Percentiles rank a stretch among this genome's conserved stretches.
Conservation (phyloP, 176 grass and related monocot species). For the Echinochloa phyllopogon region DNA sequence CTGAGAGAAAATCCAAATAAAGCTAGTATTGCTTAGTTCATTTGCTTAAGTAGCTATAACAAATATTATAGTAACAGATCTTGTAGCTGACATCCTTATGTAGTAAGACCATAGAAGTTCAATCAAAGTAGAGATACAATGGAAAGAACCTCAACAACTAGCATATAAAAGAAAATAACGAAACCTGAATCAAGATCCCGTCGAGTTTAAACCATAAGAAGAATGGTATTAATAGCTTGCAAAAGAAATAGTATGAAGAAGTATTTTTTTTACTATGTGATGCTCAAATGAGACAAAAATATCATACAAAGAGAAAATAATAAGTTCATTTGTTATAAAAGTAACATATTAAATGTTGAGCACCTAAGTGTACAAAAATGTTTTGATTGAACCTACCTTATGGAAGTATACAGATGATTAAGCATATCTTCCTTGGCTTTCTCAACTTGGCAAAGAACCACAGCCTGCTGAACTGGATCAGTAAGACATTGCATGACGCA, state of each 20-base stretch:
- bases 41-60: not conserved
- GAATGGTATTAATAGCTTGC: constrained; percentile 13
- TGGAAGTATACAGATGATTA: constrained; percentile 82
- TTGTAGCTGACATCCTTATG: not conserved
- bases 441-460: constrained; percentile 91
- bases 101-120: not conserved
- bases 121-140: constrained; percentile 4
- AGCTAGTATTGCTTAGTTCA: not conserved
- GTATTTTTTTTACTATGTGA: not conserved
- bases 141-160: not conserved
- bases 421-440: constrained; percentile 93
- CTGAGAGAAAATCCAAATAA: not conserved
- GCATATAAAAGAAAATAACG: not conserved
- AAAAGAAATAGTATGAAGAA: constrained; percentile 7
- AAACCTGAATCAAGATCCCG: not conserved
- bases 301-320: constrained; percentile 1
- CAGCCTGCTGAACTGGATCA: constrained; percentile 60
- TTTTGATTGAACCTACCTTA: constrained; percentile 66
- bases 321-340: not conserved
- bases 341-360: not conserved
- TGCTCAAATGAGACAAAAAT: constrained; percentile 1
- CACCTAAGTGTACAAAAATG: not conserved
- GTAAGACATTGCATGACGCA: constrained; percentile 17
- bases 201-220: not conserved
- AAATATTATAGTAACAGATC: not conserved